phyloP scores from a whole-genome alignment of 768 basidiomycete genomes.

The Boletus fagicola region DNA sequence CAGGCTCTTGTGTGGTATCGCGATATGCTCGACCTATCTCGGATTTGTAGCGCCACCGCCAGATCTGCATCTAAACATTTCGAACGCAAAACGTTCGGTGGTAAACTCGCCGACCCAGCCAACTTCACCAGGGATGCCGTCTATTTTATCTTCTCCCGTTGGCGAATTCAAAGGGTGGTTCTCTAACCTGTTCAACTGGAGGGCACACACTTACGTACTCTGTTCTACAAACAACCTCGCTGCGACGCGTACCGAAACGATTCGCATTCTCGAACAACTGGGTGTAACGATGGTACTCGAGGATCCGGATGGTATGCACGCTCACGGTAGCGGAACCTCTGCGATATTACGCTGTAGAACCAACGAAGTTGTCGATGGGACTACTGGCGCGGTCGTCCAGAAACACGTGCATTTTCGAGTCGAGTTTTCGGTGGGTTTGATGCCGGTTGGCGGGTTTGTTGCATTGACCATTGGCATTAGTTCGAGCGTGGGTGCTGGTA shows the following conservation, averaged over 20 bases:
- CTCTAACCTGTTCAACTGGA: conserved; percentile 93
- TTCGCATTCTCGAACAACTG: conserved; percentile 60
- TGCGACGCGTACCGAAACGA: conserved; percentile 63
- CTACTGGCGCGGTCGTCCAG: conserved; percentile 43
- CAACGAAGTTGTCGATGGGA: conserved; percentile 46
- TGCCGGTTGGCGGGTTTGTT: conserved; percentile 24
- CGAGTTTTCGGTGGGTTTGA: conserved; percentile 54
- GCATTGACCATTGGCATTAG: conserved; percentile 20
- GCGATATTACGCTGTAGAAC: conserved; percentile 49
- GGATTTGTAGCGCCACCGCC: conserved; percentile 49
- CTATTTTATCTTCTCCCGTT: conserved; percentile 65
- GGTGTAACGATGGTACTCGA: conserved; percentile 66
- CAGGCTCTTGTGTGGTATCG: not conserved
- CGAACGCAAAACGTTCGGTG: conserved; percentile 47
- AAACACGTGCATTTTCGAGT: conserved; percentile 84
- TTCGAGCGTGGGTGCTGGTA: conserved; percentile 21
- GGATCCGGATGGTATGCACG: conserved; percentile 35
- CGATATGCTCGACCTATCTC: not conserved
- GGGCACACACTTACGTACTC: conserved; percentile 51
- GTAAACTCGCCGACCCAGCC: conserved; percentile 49
- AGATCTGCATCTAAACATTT: conserved; percentile 43
- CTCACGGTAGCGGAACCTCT: conserved; percentile 35
- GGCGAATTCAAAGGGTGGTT: conserved; percentile 93
- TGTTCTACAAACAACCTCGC: conserved; percentile 57
- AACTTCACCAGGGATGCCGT: conserved; percentile 37